A percentile compares a stretch with the other conserved stretches of the same genome.
These are phyloP conservation scores for Mortierella alpina DNA, from an alignment of 192 early-diverging fungal species.

Conservation along the genomic window DNA sequence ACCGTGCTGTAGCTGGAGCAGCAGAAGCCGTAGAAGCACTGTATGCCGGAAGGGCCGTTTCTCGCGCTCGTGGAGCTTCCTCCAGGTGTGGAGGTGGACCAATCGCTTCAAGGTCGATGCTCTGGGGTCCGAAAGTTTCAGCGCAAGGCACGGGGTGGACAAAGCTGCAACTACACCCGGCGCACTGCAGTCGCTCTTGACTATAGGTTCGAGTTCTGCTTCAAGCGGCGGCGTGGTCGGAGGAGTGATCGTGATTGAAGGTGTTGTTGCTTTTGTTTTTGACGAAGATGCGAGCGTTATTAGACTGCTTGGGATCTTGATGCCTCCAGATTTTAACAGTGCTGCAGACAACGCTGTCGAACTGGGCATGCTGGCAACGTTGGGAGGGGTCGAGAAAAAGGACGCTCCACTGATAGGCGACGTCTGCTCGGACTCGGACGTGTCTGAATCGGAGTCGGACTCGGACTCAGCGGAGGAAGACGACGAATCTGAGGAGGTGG, in stretches of 20 bases:
- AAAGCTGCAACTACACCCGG: too few relatives aligned
- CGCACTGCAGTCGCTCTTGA: neutral
- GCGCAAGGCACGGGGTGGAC: neutral
- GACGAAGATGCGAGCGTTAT: constrained; percentile 12
- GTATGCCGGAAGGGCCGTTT: constrained; percentile 32
- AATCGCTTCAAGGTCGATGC: constrained; percentile 29
- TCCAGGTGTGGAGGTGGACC: constrained; percentile 26
- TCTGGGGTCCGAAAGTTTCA: constrained; percentile 10
- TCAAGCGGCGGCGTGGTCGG: constrained; percentile 14
- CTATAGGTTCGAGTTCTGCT: too few relatives aligned
- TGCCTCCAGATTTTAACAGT: constrained; percentile 12
- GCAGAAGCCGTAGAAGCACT: constrained; percentile 21
- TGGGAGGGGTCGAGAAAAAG: constrained; percentile 27
- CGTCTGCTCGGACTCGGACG: constrained; percentile 15
- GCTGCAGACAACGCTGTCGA: neutral
- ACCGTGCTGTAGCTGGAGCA: constrained; percentile 24
- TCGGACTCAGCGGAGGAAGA: constrained; percentile 25
- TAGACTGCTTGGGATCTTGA: constrained; percentile 35
- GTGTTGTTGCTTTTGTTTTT: neutral
- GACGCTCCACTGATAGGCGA: constrained; percentile 39
- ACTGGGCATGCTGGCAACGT: neutral
- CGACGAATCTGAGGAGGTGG: constrained; percentile 4
- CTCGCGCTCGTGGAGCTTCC: constrained; percentile 32
- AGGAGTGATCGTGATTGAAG: neutral
- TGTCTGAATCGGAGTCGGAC: constrained; percentile 17